Conservation (phyloP, 2,329 filamentous ascomycete species). For the Talaromyces sp. region DNA sequence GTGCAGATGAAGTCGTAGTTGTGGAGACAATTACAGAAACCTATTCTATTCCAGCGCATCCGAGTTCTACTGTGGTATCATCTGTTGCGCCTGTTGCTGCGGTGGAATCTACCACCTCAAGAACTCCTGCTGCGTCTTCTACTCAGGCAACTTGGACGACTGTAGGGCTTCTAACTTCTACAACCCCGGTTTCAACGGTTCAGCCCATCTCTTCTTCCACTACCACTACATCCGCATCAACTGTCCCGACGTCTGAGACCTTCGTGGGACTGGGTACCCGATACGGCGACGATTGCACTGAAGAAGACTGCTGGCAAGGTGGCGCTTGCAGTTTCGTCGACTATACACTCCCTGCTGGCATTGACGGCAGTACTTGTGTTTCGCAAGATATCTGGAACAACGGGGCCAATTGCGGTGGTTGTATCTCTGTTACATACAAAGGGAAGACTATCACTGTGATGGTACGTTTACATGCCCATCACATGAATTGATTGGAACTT, state of each 20-base stretch:
- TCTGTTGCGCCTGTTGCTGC: background rate
- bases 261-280: conserved; percentile 1
- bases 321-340: conserved; percentile 11
- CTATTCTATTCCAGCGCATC: background rate
- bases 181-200: background rate
- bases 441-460: conserved; percentile 10
- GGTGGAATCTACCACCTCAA: background rate
- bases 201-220: background rate
- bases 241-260: background rate
- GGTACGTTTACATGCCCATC: background rate
- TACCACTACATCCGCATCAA: background rate
- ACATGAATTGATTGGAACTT: background rate
- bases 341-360: conserved; percentile 2
- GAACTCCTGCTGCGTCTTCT: background rate
- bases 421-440: conserved; percentile 6
- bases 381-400: conserved; percentile 6
- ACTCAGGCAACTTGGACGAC: background rate
- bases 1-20: background rate
- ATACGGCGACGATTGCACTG: background rate
- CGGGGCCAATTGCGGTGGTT: conserved; percentile 1
- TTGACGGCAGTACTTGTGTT: conserved; percentile 5
- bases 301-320: conserved; percentile 9
- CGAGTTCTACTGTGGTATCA: background rate
- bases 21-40: background rate
- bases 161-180: background rate